Evolutionary conservation across 1,284 basidiomycete genomes (phyloP), one percentile per base, ranked within the genome.

Genomic region (Boletus nobilissimus): DNA sequence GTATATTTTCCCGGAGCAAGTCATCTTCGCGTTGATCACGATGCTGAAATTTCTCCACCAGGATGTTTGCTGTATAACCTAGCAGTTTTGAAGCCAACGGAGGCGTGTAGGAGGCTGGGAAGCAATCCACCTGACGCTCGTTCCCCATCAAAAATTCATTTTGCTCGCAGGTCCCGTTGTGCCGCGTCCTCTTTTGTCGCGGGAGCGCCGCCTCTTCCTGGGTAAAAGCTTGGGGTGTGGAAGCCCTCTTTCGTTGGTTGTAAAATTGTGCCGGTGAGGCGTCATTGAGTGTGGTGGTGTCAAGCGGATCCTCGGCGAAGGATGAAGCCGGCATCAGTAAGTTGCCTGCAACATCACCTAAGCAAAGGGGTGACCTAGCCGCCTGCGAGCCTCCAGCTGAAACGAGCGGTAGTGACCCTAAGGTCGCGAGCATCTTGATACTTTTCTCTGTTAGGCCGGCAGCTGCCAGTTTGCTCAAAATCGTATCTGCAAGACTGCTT

Each of bases 141-240:
- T 6, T 68, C 54, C 48, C 34, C 14, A 10, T 32, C 13, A 6
- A 34, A 26, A 57, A 70, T n/a, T 74, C 19, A n/a, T 63, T 10
- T 11, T 34, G 67, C n/a, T n/a, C n/a, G n/a, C 38, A 16, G 5
- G 10, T 51, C 38, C 60, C n/a, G n/a, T n/a, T n/a, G n/a, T n/a
- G n/a, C n/a, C n/a, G n/a, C n/a, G n/a, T 70, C 46, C 71, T 74
- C 67, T 62, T 60, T 34, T n/a, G 66, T 29, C 29, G 16, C 63
- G 14, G 29, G 22, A 3, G 51, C 34, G 24, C 19, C n/a, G 10
- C 43, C 54, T 40, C 51, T 14, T 29, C 24, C 51, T 1, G 10
- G n/a, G n/a, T n/a, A n/a, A n/a, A n/a, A 11, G 14, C 51, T 32
- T 73, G 65, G 18, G 46, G 66, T 19, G 63, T 2, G 16, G 9